Evolutionary conservation across 1,139 yeast genomes (phyloP), one percentile per base, ranked within the genome.

Genomic region (Nakaseomyces uthaithaninus): DNA sequence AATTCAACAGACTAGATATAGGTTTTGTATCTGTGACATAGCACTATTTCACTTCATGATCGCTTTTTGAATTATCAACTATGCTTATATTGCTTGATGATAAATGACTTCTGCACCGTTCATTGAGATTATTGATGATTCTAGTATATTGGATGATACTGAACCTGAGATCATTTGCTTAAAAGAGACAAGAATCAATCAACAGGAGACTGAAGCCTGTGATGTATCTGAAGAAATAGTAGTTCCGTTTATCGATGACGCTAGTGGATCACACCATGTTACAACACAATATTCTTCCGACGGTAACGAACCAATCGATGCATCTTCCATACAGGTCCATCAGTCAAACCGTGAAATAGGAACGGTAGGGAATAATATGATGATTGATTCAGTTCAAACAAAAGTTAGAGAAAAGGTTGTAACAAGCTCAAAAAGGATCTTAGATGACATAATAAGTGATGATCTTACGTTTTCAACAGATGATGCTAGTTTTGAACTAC

Each of bases 41-140:
- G n/a, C n/a, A n/a, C n/a, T n/a, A n/a, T n/a, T n/a, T n/a, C n/a
- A n/a, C n/a, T n/a, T n/a, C n/a, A n/a, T n/a, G n/a, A n/a, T n/a
- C n/a, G n/a, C n/a, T n/a, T n/a, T n/a, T n/a, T n/a, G n/a, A n/a
- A n/a, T n/a, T n/a, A n/a, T n/a, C 6, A 27, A 27, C 15, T 12
- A 27, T 27, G 30, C 12, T 4, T 14, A 27, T 9, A 27, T 27
- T 2, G 15, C 15, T 27, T 4, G 4, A 6, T 25, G 6, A 12
- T 28, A 19, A 19, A 31, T 31, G 35, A 4, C 35, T n/a, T 6
- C 35, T 4, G 20, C 35, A 12, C 35, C 35, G 4, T 12, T 31
- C 16, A 31, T 31, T 19, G 35, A 31, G 20, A 31, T 31, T 19
- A 19, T 31, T 8, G 35, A 31, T 20, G 35, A 31, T 31, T 31